Evolutionary conservation across 1,139 yeast species (phyloP), one percentile per base, ranked within the genome.

Genomic region (Taphrina populina): DNA sequence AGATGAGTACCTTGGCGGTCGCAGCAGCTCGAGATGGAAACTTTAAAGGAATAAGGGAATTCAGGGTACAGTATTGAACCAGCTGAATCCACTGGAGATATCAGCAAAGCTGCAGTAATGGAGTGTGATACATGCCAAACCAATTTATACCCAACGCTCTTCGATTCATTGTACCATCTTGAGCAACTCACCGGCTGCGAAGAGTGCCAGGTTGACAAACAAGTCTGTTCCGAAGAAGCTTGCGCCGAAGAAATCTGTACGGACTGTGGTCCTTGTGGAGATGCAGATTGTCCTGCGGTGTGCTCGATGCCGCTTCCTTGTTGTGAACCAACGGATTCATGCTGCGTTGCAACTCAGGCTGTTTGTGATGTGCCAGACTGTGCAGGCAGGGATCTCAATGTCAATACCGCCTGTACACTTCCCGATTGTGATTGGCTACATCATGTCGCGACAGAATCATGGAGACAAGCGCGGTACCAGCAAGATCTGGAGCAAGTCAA

Each of bases 201-300:
- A 19, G 29, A 23, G 30, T 37, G 43, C 19, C 29, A 20, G 17
- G 43, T 29, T 2, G 43, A 37, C 7, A 6, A 23, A 29, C 7
- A 19, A 10, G 19, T 29, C 29, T 37, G 43, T 13, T 23, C 43
- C 11, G 43, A 37, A 10, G 24, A 21, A 34, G 29, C 21, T 13
- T 37, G 43, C 29, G 13, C 27, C 29, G 29, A 23, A 6, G 43
- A 37, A 11, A 19, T 23, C 4, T 37, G 43, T 21, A 29, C 21
- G 13, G 43, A 37, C 19, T 37, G 43, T 37, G 29, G 6, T 5
- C 43, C 43, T 8, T 37, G 43, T 19, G 43, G 24, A 8, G 43
- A 37, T 23, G 43, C 13, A 17, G 29, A 37, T 13, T 37, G 43
- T 13, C 43, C 19, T 6, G 43, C 43, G 15, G 43, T 20, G 1